Conservation (phyloP, 768 basidiomycete species). For the Amanita exitialis region DNA sequence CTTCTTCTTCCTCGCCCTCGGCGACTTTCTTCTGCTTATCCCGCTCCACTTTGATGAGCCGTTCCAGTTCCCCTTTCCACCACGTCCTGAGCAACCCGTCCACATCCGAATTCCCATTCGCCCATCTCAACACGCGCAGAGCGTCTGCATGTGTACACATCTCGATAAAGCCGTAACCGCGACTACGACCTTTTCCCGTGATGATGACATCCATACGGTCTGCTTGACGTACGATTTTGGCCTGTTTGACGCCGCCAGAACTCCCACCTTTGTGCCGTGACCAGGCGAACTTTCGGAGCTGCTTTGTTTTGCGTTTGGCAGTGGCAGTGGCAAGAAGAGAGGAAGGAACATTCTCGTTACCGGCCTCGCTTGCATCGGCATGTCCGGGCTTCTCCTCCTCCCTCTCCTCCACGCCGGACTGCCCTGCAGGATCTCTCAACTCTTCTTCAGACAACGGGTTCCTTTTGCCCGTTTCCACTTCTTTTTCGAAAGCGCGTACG, state of each 20-base stretch:
- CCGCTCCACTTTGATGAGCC: slow-evolving; percentile 28
- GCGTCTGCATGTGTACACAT: slow-evolving; percentile 84
- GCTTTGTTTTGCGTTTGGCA: slow-evolving; percentile 15
- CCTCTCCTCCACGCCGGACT: slow-evolving; percentile 10
- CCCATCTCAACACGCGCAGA: slow-evolving; percentile 84
- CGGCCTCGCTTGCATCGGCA: slow-evolving; percentile 18
- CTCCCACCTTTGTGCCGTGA: slow-evolving; percentile 16
- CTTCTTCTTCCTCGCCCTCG: slow-evolving; percentile 47
- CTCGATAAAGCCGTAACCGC: slow-evolving; percentile 85
- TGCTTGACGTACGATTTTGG: slow-evolving; percentile 83
- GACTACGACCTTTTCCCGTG: slow-evolving; percentile 79
- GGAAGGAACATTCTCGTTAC: slow-evolving; percentile 28
- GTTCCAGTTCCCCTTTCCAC: slow-evolving; percentile 75
- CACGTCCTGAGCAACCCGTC: slow-evolving; percentile 60
- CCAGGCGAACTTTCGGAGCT: slow-evolving; percentile 15
- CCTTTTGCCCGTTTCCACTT: slow-evolving; percentile 56
- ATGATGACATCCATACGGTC: slow-evolving; percentile 88
- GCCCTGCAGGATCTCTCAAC: slow-evolving; percentile 31
- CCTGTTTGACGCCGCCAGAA: slow-evolving; percentile 57
- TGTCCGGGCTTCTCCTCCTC: slow-evolving; percentile 13
- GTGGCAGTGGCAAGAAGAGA: slow-evolving; percentile 16
- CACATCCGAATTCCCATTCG: slow-evolving; percentile 77
- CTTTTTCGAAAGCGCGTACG: slow-evolving; percentile 65
- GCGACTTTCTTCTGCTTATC: slow-evolving; percentile 39
- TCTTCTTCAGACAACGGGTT: slow-evolving; percentile 66